Evolutionary conservation across 176 grass and related monocot species (phyloP), one percentile per base, ranked within the genome.

Genomic region (Guadua angustifolia): DNA sequence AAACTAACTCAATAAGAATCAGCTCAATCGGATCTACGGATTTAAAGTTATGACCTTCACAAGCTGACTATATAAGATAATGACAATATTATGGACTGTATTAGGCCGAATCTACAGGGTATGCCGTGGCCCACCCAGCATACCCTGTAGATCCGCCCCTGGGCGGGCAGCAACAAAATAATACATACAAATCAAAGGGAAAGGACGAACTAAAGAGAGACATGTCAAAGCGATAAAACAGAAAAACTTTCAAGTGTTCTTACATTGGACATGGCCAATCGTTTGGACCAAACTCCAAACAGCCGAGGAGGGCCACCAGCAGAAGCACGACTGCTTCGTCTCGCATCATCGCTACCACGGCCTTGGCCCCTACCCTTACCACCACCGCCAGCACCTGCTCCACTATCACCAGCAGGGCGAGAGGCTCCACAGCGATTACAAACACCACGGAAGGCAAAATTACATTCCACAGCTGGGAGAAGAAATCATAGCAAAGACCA

Each of bases 241-340:
- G 18, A 40, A 21, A 19, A 24, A n/a, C 9, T 11, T 4, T 36
- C 35, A 36, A 36, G 35, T 36, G 35, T 36, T 36, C 35, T 36
- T 36, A 80, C 92, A 97, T 97, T 53, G 92, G 93, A 81, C 95
- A 97, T 33, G 95, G 24, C 95, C 92, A 97, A 77, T 97, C 95
- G 88, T 97, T 97, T 62, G 92, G 95, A 66, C 29, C 29, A 29
- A 97, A 97, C 51, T 60, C 29, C 29, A 29, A 97, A 97, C 51
- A 97, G 85, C 5, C 95, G 90, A 60, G 95, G 90, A 73, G 95
- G 90, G 88, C 90, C 95, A 82, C 88, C 79, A 84, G 62, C 88
- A 36, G 84, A 52, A 57, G 88, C 70, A 63, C 81, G 88, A 29
- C 81, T 66, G 51, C 57, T 73, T 90, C 86, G 86, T 63, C 53